Base-by-base conservation (phyloP, 2,329 filamentous ascomycete genomes). In the Dendryphion nanum region DNA sequence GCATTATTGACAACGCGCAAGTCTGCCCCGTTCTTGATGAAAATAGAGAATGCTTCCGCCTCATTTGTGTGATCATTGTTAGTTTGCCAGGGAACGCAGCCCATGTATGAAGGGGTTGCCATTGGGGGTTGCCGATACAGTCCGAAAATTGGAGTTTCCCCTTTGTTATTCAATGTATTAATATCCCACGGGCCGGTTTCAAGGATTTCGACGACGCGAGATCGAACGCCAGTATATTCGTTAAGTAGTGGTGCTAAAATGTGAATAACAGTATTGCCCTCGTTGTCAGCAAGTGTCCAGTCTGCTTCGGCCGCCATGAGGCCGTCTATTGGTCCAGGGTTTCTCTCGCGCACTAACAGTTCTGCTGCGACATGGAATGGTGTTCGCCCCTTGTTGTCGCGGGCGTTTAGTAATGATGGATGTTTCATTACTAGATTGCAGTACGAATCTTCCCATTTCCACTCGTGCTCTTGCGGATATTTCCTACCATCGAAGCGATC, bases 121-220 rank as follows among this genome's bases (percentile, higher is more conserved):
- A n/a, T n/a, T n/a, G n/a, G n/a, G n/a, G n/a, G n/a, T 6, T 16
- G 23, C 2, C 29, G n/a, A 17, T 24, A 31, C 19, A 45, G 30
- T 29, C 35, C 36, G 35, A 51, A 54, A 12, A 50, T 14, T 5
- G 50, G 47, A 1, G 48, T 50, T 36, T 54, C 45, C 10, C 45
- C 47, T 10, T 15, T 10, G 6, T 35, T 18, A 21, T 51, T 47
- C 4, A 31, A 34, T 12, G 44, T 36, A 21, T 53, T 53, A 40
- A 47, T 41, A 19, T 48, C 33, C 8, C 45, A 23, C n/a, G n/a
- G n/a, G 12, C 45, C 49, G 4, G 6, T 13, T 12, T 21, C 8
- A 2, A 44, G 20, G 7, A 51, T 21, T 7, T 20, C 40, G 5
- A 28, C 13, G 21, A 48, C 42, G 12, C 48, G 33, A 4, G 6